A percentile compares a stretch with the other conserved stretches of the same genome.
phyloP scores from a whole-genome alignment of 495 filamentous ascomycete genomes.

The Penicillium coffeae region DNA sequence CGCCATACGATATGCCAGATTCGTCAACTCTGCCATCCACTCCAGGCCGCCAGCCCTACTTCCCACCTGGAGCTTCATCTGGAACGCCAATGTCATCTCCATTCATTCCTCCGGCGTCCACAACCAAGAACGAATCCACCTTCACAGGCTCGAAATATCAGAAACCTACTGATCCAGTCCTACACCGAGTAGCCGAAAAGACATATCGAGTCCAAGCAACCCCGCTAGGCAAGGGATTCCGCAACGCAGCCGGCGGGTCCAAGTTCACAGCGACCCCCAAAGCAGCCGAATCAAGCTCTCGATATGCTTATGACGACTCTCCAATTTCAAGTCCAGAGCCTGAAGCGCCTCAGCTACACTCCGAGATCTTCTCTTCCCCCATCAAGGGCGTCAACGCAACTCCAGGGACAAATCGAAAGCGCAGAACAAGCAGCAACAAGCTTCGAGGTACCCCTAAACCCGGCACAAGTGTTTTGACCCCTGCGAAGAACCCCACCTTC shows the following conservation, averaged over 20 bases:
- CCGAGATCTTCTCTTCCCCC: conserved; percentile 84
- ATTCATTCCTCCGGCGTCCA: conserved; percentile 45
- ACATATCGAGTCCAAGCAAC: conserved; percentile 92
- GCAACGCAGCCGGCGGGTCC: conserved; percentile 21
- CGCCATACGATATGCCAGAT: conserved; percentile 38
- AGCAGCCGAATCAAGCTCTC: conserved; percentile 18
- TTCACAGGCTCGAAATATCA: conserved; percentile 28
- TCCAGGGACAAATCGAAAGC: conserved; percentile 35
- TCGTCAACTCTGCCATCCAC: conserved; percentile 43
- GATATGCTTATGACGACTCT: conserved; percentile 43
- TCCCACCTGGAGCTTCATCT: conserved; percentile 27
- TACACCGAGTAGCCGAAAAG: conserved; percentile 88
- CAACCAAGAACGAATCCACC: conserved; percentile 30
- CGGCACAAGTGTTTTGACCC: conserved; percentile 76
- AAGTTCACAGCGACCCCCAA: conserved; percentile 39
- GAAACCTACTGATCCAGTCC: conserved; percentile 61
- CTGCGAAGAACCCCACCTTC: conserved; percentile 35
- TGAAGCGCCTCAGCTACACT: conserved; percentile 73
- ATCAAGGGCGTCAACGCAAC: conserved; percentile 29
- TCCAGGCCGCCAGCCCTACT: conserved; percentile 28
- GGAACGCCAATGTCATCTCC: conserved; percentile 44
- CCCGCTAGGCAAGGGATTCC: conserved; percentile 57
- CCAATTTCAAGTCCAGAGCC: conserved; percentile 75
- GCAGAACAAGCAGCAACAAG: conserved; percentile 31
- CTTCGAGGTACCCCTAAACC: conserved; percentile 52